Evolutionary conservation across 176 grass and related monocot species (phyloP).

Genomic region (Microstegium vimineum): DNA sequence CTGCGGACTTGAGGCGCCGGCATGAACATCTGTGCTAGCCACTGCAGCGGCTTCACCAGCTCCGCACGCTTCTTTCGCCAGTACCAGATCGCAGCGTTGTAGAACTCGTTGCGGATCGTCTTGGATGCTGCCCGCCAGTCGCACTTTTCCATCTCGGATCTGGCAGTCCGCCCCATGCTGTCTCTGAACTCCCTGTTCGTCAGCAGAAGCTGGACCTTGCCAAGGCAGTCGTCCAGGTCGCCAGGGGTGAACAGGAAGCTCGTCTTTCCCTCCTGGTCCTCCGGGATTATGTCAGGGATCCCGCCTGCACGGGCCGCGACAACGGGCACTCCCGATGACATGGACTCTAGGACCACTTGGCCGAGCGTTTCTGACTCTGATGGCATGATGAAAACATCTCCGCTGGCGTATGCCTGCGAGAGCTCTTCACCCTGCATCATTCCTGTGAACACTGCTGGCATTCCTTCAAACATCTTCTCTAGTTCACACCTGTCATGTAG

Average conservation of each 20-base stretch:
- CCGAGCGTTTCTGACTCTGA: conserved; percentile 90
- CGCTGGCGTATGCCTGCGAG: conserved; percentile 73
- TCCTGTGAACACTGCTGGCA: conserved; percentile 81
- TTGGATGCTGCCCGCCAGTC: conserved; percentile 71
- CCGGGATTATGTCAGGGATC: conserved; percentile 79
- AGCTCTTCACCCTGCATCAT: conserved; percentile 90
- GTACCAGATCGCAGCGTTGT: conserved; percentile 79
- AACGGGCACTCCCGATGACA: conserved; percentile 81
- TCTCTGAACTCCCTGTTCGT: conserved; percentile 50
- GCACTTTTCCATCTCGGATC: conserved; percentile 77
- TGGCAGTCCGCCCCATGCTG: conserved; percentile 56
- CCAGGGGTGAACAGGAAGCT: conserved; percentile 84
- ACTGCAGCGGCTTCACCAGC: conserved; percentile 51
- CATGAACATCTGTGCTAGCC: conserved; percentile 51
- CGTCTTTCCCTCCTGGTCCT: conserved; percentile 68
- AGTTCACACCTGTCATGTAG: conserved; percentile 53
- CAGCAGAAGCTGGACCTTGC: conserved; percentile 57
- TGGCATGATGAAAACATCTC: conserved; percentile 86
- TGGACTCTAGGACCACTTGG: conserved; percentile 84
- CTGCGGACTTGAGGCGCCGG: conserved; percentile 12
- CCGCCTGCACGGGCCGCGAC: conserved; percentile 71
- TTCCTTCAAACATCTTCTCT: conserved; percentile 81
- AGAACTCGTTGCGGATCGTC: conserved; percentile 88
- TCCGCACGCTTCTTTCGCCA: conserved; percentile 77
- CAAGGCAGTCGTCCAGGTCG: conserved; percentile 55